phyloP scores from a whole-genome alignment of 108 stramenopile species.

The Nannochloropsis gaditana region DNA sequence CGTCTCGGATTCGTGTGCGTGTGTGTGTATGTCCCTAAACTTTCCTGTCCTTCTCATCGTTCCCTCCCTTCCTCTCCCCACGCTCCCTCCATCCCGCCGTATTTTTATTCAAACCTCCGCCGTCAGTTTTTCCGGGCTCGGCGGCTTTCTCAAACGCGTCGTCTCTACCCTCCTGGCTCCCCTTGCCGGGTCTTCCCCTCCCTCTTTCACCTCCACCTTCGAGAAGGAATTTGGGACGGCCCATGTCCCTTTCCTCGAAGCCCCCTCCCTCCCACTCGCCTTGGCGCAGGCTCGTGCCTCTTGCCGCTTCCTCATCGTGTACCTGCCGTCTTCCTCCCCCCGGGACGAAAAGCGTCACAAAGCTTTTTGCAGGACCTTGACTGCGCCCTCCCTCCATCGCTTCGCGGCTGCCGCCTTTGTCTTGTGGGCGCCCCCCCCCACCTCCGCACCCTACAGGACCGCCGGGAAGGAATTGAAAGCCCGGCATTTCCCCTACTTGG shows the following conservation, averaged over 20 bases:
- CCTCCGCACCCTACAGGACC: not conserved
- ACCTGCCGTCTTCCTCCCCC: not conserved
- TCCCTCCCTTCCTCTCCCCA: not conserved
- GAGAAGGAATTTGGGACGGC: not conserved
- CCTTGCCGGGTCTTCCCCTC: not conserved
- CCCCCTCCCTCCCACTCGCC: not conserved
- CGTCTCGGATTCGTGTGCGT: too few species aligned
- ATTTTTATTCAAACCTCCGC: not conserved
- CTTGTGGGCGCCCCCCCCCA: not conserved
- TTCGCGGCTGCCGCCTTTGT: not conserved
- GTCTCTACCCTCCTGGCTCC: not conserved
- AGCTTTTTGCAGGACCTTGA: not conserved
- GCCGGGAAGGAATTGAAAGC: not conserved
- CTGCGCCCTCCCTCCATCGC: not conserved
- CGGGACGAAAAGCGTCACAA: not conserved
- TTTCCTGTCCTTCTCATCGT: not conserved
- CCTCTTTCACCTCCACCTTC: constrained; percentile 11
- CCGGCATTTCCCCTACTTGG: not conserved
- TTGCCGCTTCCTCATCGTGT: not conserved
- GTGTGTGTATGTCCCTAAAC: not conserved
- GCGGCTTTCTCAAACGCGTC: not conserved
- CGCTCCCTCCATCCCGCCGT: not conserved
- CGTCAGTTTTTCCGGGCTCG: not conserved
- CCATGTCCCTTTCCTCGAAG: not conserved
- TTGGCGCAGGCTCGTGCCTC: not conserved